A percentile compares a stretch with the other conserved stretches of the same genome.
These are phyloP conservation scores for Paraphysoderma sedebokerense DNA, from an alignment of 371 early-diverging fungal genomes.

Conservation along the genomic window DNA sequence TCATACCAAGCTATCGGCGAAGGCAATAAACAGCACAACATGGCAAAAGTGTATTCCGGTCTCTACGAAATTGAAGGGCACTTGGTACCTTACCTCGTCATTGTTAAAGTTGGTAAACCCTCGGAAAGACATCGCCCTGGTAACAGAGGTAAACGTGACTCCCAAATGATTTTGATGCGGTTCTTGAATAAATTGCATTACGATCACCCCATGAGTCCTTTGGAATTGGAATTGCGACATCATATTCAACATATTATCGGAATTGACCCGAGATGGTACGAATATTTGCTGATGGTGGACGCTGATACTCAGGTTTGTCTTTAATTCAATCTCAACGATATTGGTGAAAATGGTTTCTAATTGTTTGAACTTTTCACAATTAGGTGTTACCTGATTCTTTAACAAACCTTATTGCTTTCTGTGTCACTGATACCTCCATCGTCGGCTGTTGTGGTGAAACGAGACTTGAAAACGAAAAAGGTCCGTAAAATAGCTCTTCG, in stretches of 20 bases:
- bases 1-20: conserved; percentile 87
- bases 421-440: conserved; percentile 59
- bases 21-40: conserved; percentile 78
- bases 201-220: conserved; percentile 57
- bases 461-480: conserved; percentile 64
- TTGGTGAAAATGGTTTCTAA: not conserved
- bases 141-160: conserved; percentile 99
- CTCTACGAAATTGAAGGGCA: conserved; percentile 80
- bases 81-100: conserved; percentile 81
- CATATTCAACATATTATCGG: conserved; percentile 78
- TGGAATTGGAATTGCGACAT: conserved; percentile 82
- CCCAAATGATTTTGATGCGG: conserved; percentile 96
- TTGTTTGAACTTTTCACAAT: not conserved
- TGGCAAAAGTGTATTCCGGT: conserved; percentile 96
- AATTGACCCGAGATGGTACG: conserved; percentile 57
- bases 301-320: conserved; percentile 51
- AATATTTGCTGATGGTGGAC: conserved; percentile 42
- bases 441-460: conserved; percentile 80
- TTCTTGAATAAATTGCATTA: conserved; percentile 96
- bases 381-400: conserved; percentile 46
- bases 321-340: no score
- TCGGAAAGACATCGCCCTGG: conserved; percentile 69
- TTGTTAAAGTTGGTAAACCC: conserved; percentile 83
- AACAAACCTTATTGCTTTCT: conserved; percentile 41
- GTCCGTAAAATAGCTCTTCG: no score